Evolutionary conservation across 2,329 filamentous ascomycete genomes (phyloP).

Genomic region (Arthrobotrys entomopaga): DNA sequence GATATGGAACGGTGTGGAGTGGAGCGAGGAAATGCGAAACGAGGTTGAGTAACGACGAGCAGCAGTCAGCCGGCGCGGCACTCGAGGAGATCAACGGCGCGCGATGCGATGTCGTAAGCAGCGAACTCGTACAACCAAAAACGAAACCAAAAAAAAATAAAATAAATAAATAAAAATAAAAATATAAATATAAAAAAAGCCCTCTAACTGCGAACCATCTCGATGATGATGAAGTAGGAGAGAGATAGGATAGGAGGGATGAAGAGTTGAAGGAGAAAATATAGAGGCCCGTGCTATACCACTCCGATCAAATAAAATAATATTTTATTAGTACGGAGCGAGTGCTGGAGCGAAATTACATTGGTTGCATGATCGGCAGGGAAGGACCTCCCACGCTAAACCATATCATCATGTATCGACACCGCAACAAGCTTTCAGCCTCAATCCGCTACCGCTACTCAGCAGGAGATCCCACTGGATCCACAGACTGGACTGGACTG

Average conservation of each 20-base stretch:
- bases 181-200: too few relatives aligned
- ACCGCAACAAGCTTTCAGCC: slow-evolving; percentile 17
- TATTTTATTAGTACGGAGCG: too few relatives aligned
- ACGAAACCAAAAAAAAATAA: neutral
- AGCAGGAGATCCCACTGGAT: slow-evolving; percentile 8
- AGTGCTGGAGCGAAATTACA: too few relatives aligned
- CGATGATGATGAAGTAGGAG: neutral
- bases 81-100: slow-evolving; percentile 15
- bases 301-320: too few relatives aligned
- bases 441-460: neutral
- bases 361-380: too few relatives aligned
- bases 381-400: too few relatives aligned
- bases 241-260: slow-evolving; percentile 90
- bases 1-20: slow-evolving; percentile 1
- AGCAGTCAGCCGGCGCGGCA: slow-evolving; percentile 36
- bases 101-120: neutral
- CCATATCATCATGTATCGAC: slow-evolving; percentile 4
- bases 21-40: slow-evolving; percentile 15
- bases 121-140: neutral
- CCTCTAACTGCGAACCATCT: slow-evolving; percentile 3
- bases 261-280: slow-evolving; percentile 71
- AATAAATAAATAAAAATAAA: too few relatives aligned
- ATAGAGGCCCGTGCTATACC: slow-evolving; percentile 23
- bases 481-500: too few relatives aligned
- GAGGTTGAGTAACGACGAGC: slow-evolving; percentile 27